A percentile compares a stretch with the other conserved stretches of the same genome.
Evolutionary conservation across 1,284 basidiomycete genomes (phyloP).

Genomic region (Malassezia sympodialis): DNA sequence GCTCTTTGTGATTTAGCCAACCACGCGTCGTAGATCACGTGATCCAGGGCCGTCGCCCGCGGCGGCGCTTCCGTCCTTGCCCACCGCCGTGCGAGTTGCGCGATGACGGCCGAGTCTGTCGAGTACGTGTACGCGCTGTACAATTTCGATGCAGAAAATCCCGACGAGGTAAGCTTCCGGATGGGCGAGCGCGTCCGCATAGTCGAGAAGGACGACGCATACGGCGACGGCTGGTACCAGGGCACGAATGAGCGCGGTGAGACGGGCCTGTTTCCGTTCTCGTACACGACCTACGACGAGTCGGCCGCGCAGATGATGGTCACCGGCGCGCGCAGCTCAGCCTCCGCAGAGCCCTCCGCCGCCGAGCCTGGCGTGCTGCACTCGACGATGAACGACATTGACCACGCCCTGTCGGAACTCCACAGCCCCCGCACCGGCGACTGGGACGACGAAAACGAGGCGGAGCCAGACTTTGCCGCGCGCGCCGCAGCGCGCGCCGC

Average conservation of each 20-base stretch:
- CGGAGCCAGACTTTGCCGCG: slow-evolving; percentile 23
- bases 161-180: slow-evolving; percentile 79
- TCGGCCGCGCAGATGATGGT: slow-evolving; percentile 21
- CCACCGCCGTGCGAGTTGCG: background rate
- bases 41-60: background rate
- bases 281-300: slow-evolving; percentile 59
- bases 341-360: background rate
- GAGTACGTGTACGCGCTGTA: slow-evolving; percentile 57
- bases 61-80: background rate
- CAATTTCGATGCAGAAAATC: slow-evolving; percentile 79
- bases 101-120: slow-evolving; percentile 18
- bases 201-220: slow-evolving; percentile 83
- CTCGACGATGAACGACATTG: slow-evolving; percentile 46
- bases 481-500: slow-evolving; percentile 37
- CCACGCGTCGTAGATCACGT: background rate
- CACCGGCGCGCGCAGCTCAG: slow-evolving; percentile 7
- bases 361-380: slow-evolving; percentile 34
- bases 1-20: slow-evolving; percentile 30
- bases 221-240: slow-evolving; percentile 95
- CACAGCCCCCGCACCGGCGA: slow-evolving; percentile 21
- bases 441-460: slow-evolving; percentile 21
- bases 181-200: slow-evolving; percentile 80
- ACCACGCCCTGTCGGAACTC: slow-evolving; percentile 42
- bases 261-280: slow-evolving; percentile 78
- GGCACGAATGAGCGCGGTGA: slow-evolving; percentile 74